Conservation (phyloP, 2,329 filamentous ascomycete genomes). For the Fusarium sp. region DNA sequence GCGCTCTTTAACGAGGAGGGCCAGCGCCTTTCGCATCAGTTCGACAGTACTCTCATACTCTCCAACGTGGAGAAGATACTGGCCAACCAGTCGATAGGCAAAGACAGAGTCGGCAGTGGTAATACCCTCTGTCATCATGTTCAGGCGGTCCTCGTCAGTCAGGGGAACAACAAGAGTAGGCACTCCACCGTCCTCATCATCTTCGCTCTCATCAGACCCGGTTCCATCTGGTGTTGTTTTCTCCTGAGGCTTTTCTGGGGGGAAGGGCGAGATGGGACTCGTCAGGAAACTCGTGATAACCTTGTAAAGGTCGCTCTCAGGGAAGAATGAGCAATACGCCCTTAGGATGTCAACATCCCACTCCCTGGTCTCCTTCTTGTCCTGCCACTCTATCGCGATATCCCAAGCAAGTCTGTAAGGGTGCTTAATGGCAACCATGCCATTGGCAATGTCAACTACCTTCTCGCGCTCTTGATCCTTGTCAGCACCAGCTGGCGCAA, state of each 20-base stretch:
- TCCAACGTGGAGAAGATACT: slow-evolving; percentile 86
- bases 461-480: slow-evolving; percentile 79
- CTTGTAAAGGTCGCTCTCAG: slow-evolving; percentile 83
- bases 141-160: slow-evolving; percentile 81
- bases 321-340: slow-evolving; percentile 87
- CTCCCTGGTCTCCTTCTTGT: slow-evolving; percentile 78
- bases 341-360: slow-evolving; percentile 83
- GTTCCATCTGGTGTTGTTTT: slow-evolving; percentile 43
- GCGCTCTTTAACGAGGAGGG: slow-evolving; percentile 69
- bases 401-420: slow-evolving; percentile 92
- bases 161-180: slow-evolving; percentile 68
- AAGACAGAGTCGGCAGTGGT: slow-evolving; percentile 77
- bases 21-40: slow-evolving; percentile 79
- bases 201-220: slow-evolving; percentile 67
- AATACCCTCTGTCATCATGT: slow-evolving; percentile 84
- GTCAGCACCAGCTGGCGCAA: slow-evolving; percentile 70
- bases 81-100: slow-evolving; percentile 83
- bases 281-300: slow-evolving; percentile 85
- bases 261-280: slow-evolving; percentile 87
- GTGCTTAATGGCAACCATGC: slow-evolving; percentile 97
- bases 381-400: slow-evolving; percentile 89
- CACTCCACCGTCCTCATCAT: slow-evolving; percentile 69
- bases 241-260: slow-evolving; percentile 52
- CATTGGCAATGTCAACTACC: slow-evolving; percentile 81
- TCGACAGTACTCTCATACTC: slow-evolving; percentile 88